Base-by-base conservation (phyloP, 306 rosid species). In the Begonia peltatifolia region DNA sequence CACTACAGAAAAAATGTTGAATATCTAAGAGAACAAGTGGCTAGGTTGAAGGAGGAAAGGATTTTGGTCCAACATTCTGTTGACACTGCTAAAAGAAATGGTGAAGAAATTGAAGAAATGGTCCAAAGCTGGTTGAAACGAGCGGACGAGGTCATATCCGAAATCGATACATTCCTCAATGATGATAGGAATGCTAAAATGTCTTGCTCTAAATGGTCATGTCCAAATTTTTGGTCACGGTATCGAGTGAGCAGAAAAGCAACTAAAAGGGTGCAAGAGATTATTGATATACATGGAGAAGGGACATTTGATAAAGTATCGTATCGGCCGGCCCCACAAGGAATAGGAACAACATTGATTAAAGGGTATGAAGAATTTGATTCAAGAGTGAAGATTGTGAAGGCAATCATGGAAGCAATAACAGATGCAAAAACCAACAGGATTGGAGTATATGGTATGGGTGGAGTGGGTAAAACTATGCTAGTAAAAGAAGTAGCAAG, bases 401-500 rank as follows among this genome's bases (percentile, higher is more conserved):
- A 52, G 41, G 36, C 14, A 46, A 62, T 62, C 12, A 35, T 56
- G 42, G 56, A 62, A 13, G 73, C 61, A 25, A 7, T 68, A 13
- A 44, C 13, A 6, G 57, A 62, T 57, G 56, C 52, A 5, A 41
- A 23, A 46, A 49, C 43, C 20, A 46, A 49, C n/a, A 42, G 46
- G 52, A 52, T 62, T 43, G 63, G 61, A 6, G 63, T 62, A 2
- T 60, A 61, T 15, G 73, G 73, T 0, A 35, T 55, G 43, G 63
- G 63, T 16, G 73, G 73, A 3, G 73, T 67, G 0, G 72, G 72
- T 9, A 67, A 67, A 35, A 30, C 72, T 1, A 60, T 53, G 18
- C 43, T 68, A 6, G 63, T 11, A 2, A 41, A 57, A 47, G 36
- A 69, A 48, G 41, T 69, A 22, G 54, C 22, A 1, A 50, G 59